Evolutionary conservation across 78 protist genomes (phyloP).

Genomic region (Bigelowiella natans): DNA sequence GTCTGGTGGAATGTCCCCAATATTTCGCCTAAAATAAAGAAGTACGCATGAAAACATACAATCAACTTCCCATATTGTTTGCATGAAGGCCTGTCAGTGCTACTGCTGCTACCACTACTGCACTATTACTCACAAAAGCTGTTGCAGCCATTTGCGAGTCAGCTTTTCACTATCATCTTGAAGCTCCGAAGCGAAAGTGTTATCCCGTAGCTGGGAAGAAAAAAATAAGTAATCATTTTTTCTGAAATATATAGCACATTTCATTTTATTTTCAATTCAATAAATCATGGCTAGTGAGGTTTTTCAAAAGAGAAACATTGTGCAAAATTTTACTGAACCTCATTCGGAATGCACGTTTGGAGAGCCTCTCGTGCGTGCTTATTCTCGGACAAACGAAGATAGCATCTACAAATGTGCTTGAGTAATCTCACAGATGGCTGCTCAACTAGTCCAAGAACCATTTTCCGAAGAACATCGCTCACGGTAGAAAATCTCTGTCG

Average conservation of each 20-base stretch:
- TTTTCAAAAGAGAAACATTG: not conserved
- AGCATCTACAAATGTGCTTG: slow-evolving; percentile 92
- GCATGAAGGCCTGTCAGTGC: too few relatives aligned
- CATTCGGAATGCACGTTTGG: not conserved
- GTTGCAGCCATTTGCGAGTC: not conserved
- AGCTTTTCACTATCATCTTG: not conserved
- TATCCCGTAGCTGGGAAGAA: not conserved
- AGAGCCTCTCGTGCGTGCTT: not conserved
- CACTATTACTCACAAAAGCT: not conserved
- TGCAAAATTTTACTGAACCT: too few relatives aligned
- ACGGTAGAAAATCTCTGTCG: slow-evolving; percentile 73
- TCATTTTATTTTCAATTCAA: too few relatives aligned
- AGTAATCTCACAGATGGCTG: slow-evolving; percentile 27
- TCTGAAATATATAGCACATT: too few relatives aligned
- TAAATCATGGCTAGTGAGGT: not conserved
- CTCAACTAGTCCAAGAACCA: slow-evolving; percentile 15
- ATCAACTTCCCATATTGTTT: not conserved
- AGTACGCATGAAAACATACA: not conserved
- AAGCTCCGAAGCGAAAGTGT: not conserved
- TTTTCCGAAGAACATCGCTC: slow-evolving; percentile 48
- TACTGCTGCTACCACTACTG: too few relatives aligned
- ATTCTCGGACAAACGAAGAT: slow-evolving; percentile 83
- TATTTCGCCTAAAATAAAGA: not conserved
- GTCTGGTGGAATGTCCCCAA: not conserved
- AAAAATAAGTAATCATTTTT: too few relatives aligned